phyloP scores from a whole-genome alignment of 2,329 filamentous ascomycete species.

The Metarhizium humberi region DNA sequence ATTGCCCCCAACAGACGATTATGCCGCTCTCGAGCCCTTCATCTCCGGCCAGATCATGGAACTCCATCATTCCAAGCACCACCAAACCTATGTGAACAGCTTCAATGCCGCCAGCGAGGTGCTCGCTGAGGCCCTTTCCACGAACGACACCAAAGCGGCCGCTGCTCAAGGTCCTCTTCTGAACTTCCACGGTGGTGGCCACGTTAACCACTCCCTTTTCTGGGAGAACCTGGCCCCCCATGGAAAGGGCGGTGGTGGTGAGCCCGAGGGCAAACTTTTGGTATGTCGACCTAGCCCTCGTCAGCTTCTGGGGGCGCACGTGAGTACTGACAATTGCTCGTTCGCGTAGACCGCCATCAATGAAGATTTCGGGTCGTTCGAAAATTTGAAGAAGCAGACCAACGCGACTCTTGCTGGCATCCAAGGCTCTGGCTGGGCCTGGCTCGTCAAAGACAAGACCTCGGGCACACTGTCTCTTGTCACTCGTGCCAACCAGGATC shows the following conservation, averaged over 20 bases:
- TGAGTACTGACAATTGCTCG: slow-evolving; percentile 1
- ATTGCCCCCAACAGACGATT: slow-evolving; percentile 60
- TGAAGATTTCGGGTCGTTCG: slow-evolving; percentile 57
- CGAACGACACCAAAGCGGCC: slow-evolving; percentile 47
- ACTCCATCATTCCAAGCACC: slow-evolving; percentile 89
- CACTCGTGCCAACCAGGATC: slow-evolving; percentile 80
- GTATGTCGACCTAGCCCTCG: slow-evolving; percentile 18
- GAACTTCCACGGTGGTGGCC: slow-evolving; percentile 77
- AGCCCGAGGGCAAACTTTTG: slow-evolving; percentile 52
- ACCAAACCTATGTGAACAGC: slow-evolving; percentile 86
- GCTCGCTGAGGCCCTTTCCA: slow-evolving; percentile 52
- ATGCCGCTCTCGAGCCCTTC: slow-evolving; percentile 78
- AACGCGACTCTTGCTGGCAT: slow-evolving; percentile 62
- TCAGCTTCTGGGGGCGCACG: background rate
- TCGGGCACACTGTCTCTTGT: slow-evolving; percentile 54
- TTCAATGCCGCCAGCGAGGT: slow-evolving; percentile 75
- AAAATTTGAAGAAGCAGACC: slow-evolving; percentile 56
- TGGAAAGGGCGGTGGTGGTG: slow-evolving; percentile 51
- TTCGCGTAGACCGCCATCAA: slow-evolving; percentile 45
- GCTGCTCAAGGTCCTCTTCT: slow-evolving; percentile 44
- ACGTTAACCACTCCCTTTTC: slow-evolving; percentile 81
- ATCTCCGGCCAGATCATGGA: slow-evolving; percentile 94
- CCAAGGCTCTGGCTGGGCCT: slow-evolving; percentile 85
- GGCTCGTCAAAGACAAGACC: slow-evolving; percentile 66
- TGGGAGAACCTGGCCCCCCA: slow-evolving; percentile 73